Percentiles rank a stretch among this genome's conserved stretches.
These are phyloP conservation scores for Saccharum spontaneum DNA, from an alignment of 176 grass and related monocot genomes.

Conservation along the genomic window DNA sequence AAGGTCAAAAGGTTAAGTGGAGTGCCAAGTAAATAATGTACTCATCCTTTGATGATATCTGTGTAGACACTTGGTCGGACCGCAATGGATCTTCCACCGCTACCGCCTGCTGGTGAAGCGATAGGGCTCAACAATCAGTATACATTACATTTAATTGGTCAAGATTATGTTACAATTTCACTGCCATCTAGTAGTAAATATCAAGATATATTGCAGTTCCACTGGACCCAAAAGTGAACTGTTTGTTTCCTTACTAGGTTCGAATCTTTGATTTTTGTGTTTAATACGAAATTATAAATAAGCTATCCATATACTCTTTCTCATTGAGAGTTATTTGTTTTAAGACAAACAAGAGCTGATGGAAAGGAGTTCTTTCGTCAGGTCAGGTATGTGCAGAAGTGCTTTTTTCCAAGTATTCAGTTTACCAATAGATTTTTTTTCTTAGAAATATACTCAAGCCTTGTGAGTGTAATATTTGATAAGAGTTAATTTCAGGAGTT, in stretches of 20 bases:
- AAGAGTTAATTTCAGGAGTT: neutral
- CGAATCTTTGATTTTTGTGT: no score
- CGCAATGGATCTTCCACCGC: no score
- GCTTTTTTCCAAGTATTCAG: neutral
- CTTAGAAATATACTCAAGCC: neutral
- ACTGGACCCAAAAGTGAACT: neutral
- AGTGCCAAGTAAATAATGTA: no score
- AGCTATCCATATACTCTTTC: neutral
- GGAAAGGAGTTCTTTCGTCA: constrained; percentile 97
- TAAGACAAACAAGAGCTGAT: constrained; percentile 80
- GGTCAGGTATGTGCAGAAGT: constrained; percentile 63
- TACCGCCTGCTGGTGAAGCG: no score
- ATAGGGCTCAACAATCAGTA: neutral
- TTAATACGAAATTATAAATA: constrained; percentile 10
- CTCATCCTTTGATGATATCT: no score
- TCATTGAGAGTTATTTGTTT: constrained; percentile 34
- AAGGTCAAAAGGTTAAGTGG: no score
- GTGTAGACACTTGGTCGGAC: no score
- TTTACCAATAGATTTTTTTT: neutral
- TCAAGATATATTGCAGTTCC: neutral
- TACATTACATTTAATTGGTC: constrained; percentile 5
- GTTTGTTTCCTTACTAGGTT: neutral
- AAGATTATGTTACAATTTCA: constrained; percentile 17
- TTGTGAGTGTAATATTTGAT: constrained; percentile 8
- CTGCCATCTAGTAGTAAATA: neutral